phyloP scores from a whole-genome alignment of 768 basidiomycete genomes.

The Boletus coccyginus region DNA sequence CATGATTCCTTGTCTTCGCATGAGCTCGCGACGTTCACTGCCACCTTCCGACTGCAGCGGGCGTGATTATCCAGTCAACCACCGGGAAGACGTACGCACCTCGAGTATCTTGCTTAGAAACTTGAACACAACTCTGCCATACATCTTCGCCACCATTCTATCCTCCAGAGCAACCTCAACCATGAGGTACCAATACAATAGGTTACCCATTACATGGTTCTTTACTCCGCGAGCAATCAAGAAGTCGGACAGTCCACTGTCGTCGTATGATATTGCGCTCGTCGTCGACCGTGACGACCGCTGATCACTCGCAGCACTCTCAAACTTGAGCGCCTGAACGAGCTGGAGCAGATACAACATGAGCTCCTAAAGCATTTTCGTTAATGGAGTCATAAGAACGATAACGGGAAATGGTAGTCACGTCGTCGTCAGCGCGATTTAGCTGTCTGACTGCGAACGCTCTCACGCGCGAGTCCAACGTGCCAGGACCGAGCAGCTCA shows the following conservation, averaged over 20 bases:
- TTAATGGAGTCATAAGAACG: background rate
- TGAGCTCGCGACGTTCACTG: conserved; percentile 77
- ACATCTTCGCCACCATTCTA: conserved; percentile 87
- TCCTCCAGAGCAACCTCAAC: conserved; percentile 92
- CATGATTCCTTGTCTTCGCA: conserved; percentile 88
- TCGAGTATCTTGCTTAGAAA: conserved; percentile 88
- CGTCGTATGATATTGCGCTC: conserved; percentile 80
- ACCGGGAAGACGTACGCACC: conserved; percentile 40
- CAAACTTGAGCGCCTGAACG: conserved; percentile 97
- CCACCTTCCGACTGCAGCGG: conserved; percentile 65
- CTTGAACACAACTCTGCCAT: conserved; percentile 83
- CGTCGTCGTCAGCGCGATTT: conserved; percentile 91
- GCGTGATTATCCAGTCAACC: background rate
- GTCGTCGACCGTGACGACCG: conserved; percentile 69
- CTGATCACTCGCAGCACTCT: conserved; percentile 76
- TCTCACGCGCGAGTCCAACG: conserved; percentile 86
- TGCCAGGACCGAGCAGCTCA: conserved; percentile 88
- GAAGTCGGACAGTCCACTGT: conserved; percentile 92
- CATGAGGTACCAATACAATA: conserved; percentile 97
- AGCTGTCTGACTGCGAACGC: conserved; percentile 94
- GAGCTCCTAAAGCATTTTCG: conserved; percentile 61
- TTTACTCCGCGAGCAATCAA: conserved; percentile 80
- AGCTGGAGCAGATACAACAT: conserved; percentile 91
- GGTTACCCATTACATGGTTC: conserved; percentile 84
- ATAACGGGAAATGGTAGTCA: conserved; percentile 34